Percentiles rank a stretch among this genome's conserved stretches.
Evolutionary conservation across 306 rosid genomes (phyloP).

Genomic region (Dalbergia cochinchinensis): DNA sequence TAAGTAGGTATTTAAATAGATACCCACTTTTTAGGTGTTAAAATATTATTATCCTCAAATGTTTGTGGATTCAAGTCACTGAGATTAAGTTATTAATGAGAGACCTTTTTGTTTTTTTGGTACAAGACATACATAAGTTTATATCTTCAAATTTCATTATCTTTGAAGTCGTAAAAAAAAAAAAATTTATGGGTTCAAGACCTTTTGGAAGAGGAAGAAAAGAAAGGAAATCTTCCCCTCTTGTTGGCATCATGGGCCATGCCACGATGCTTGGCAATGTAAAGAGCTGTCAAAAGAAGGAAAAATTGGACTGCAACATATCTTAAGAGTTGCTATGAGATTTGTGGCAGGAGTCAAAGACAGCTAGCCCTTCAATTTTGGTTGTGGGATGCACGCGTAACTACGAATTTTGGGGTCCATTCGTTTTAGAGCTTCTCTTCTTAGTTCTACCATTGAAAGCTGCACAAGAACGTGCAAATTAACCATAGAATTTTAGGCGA

Average conservation of each 20-base stretch:
- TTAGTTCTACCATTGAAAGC: not conserved
- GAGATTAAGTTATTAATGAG: too few species aligned
- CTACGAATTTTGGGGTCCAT: constrained; percentile 46
- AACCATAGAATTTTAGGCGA: not conserved
- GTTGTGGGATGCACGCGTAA: constrained; percentile 45
- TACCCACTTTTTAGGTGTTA: too few species aligned
- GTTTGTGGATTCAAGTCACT: not conserved
- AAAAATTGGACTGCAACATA: constrained; percentile 14
- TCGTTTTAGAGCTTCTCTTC: not conserved
- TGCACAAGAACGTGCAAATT: not conserved
- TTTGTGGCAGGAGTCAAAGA: constrained; percentile 17
- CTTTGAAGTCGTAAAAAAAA: too few species aligned
- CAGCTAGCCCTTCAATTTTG: constrained; percentile 27
- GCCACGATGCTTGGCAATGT: not conserved
- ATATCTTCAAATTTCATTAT: too few species aligned
- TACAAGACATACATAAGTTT: too few species aligned
- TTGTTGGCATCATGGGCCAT: constrained; percentile 15
- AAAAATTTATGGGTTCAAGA: not conserved
- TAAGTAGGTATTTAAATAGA: too few species aligned
- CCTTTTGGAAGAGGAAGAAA: not conserved
- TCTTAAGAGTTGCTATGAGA: not conserved
- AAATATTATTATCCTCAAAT: too few species aligned
- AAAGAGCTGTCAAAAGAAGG: constrained; percentile 27
- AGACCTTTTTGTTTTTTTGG: too few species aligned
- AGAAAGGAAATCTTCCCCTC: not conserved